phyloP scores from a whole-genome alignment of 345 rosid genomes.

The Aquilaria malaccensis region DNA sequence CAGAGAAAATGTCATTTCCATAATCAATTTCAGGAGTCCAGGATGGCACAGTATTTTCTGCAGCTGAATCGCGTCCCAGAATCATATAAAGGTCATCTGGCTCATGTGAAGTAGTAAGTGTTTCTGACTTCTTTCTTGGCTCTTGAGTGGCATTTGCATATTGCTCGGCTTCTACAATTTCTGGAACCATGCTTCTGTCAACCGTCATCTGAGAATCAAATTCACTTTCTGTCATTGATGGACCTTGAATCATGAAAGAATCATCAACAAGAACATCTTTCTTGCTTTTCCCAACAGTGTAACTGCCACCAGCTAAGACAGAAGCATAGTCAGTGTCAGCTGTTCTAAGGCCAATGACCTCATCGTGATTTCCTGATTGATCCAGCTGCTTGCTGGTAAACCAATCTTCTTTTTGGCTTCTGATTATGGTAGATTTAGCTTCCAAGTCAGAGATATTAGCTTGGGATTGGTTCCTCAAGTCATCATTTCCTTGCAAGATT shows the following conservation, averaged over 20 bases:
- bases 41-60: constrained; percentile 29
- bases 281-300: constrained; percentile 27
- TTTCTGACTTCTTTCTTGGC: constrained; percentile 19
- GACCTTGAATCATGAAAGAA: constrained; percentile 81
- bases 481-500: constrained; percentile 32
- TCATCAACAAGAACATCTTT: constrained; percentile 61
- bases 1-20: constrained; percentile 36
- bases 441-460: constrained; percentile 34
- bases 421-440: constrained; percentile 37
- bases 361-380: constrained; percentile 26
- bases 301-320: constrained; percentile 25
- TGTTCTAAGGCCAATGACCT: constrained; percentile 31
- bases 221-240: constrained; percentile 33
- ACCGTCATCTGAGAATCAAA: constrained; percentile 38
- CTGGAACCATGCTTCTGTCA: constrained; percentile 61
- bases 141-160: constrained; percentile 33
- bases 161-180: constrained; percentile 34
- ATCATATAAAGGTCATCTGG: constrained; percentile 97
- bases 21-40: constrained; percentile 87
- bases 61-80: constrained; percentile 59
- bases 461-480: constrained; percentile 21
- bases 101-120: constrained; percentile 26
- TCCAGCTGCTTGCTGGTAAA: constrained; percentile 36
- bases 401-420: constrained; percentile 66
- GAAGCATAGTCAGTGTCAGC: constrained; percentile 38